Conservation (phyloP, 306 rosid species). For the Morella rubra region DNA sequence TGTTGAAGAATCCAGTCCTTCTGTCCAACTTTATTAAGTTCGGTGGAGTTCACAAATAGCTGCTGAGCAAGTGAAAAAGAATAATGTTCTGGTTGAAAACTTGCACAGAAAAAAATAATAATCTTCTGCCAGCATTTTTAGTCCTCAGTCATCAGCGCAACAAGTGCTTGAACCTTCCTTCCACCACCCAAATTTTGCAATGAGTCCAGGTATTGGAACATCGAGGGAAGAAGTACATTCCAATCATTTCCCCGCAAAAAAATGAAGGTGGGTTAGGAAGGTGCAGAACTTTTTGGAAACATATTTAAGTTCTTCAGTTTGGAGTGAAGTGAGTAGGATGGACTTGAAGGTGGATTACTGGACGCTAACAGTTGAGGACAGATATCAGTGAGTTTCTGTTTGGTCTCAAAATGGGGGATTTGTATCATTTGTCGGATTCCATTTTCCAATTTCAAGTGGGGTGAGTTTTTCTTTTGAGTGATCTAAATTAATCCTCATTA, state of each 20-base stretch:
- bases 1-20: background rate
- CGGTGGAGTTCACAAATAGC: background rate
- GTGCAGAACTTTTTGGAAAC: background rate
- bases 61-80: background rate
- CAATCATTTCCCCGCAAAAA: background rate
- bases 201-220: background rate
- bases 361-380: background rate
- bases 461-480: too few species aligned
- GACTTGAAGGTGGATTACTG: background rate
- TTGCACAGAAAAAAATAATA: too few species aligned
- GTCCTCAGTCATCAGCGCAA: too few species aligned
- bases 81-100: too few species aligned
- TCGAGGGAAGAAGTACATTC: background rate
- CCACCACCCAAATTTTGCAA: too few species aligned
- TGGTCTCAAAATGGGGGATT: too few species aligned
- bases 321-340: background rate
- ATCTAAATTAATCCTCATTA: too few species aligned
- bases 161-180: too few species aligned
- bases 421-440: too few species aligned
- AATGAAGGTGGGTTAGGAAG: background rate
- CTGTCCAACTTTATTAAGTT: background rate
- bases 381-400: too few species aligned
- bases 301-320: background rate
- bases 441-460: too few species aligned
- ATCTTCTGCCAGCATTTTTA: too few species aligned